A percentile compares a stretch with the other conserved stretches of the same genome.
Conservation (phyloP, 495 filamentous ascomycete genomes). For the Terfezia boudieri region DNA sequence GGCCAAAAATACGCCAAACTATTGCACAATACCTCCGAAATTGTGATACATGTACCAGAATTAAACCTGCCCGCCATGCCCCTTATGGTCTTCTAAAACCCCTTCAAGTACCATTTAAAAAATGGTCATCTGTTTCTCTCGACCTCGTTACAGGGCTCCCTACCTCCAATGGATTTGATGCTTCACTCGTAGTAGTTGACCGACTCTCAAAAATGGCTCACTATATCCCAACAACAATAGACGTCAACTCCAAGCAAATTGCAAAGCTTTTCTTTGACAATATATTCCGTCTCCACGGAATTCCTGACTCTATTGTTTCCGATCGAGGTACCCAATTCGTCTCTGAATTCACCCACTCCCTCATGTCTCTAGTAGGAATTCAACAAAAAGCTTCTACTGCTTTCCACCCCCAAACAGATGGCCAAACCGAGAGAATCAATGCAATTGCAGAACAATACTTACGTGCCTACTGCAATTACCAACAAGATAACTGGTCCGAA, state of each 20-base stretch:
- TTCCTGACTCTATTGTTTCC: no score
- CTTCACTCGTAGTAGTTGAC: not conserved
- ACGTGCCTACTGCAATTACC: not conserved
- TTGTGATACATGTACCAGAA: not conserved
- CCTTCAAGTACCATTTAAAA: not conserved
- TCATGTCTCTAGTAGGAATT: no score
- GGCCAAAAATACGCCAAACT: not conserved
- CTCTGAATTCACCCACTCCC: no score
- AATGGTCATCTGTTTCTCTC: no score
- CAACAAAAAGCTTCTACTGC: no score
- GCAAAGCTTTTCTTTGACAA: not conserved
- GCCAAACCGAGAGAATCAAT: not conserved
- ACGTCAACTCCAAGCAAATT: not conserved
- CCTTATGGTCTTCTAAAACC: not conserved
- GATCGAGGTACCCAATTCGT: no score
- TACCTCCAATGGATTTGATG: not conserved
- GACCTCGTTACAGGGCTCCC: not conserved
- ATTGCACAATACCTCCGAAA: not conserved
- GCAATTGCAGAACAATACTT: not conserved
- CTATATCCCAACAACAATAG: not conserved
- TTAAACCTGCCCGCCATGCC: not conserved
- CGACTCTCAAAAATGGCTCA: not conserved
- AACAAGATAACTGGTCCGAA: not conserved
- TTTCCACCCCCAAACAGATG: no score
- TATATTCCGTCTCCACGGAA: no score